Evolutionary conservation across 2,329 filamentous ascomycete genomes (phyloP).

Genomic region (Hypomyces perniciosus): DNA sequence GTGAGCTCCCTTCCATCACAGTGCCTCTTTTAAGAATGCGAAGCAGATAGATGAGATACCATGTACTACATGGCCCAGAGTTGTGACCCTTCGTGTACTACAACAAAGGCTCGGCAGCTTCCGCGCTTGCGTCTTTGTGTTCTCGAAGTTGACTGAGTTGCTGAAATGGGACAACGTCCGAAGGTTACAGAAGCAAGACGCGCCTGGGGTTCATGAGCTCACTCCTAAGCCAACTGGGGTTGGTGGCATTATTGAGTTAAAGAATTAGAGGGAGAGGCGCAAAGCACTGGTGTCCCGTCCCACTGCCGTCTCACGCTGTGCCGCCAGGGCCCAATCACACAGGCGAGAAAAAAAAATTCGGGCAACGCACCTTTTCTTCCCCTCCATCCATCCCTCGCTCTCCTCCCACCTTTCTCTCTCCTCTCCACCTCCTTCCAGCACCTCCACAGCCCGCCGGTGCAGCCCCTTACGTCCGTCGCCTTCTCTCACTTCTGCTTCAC

Average conservation of each 20-base stretch:
- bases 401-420: conserved; percentile 15
- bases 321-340: conserved; percentile 31
- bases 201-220: too few relatives aligned
- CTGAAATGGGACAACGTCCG: too few relatives aligned
- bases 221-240: too few relatives aligned
- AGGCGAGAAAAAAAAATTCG: conserved; percentile 32
- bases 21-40: too few relatives aligned
- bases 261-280: neutral
- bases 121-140: too few relatives aligned
- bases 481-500: conserved; percentile 24
- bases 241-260: neutral
- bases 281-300: conserved; percentile 9
- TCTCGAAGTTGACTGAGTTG: too few relatives aligned
- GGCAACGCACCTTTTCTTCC: conserved; percentile 14
- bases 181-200: too few relatives aligned
- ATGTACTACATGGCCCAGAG: too few relatives aligned
- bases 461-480: conserved; percentile 11
- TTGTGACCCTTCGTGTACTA: too few relatives aligned
- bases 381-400: conserved; percentile 10
- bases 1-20: too few relatives aligned
- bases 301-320: conserved; percentile 18
- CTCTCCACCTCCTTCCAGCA: conserved; percentile 18
- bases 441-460: conserved; percentile 18
- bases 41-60: too few relatives aligned
- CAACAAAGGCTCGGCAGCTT: too few relatives aligned